Percentiles rank a stretch among this genome's conserved stretches.
Evolutionary conservation across 2,329 filamentous ascomycete genomes (phyloP).

Genomic region (Dryadomyces quercus-mongolicae): DNA sequence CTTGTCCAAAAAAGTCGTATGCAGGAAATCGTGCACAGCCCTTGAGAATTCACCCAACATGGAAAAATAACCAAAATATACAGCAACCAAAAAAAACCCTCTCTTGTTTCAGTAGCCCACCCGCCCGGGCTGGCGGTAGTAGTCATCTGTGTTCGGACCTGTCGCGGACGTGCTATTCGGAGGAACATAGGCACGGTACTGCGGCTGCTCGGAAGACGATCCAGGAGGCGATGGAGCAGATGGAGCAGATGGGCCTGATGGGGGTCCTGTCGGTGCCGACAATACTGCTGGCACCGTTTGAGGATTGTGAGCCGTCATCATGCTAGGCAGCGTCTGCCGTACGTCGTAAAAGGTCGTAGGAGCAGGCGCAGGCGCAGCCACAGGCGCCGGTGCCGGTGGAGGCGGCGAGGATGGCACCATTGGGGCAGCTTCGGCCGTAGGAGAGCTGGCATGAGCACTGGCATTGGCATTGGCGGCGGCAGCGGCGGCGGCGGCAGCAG

Average conservation of each 20-base stretch:
- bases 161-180: conserved; percentile 24
- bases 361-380: background rate
- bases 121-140: conserved; percentile 33
- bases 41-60: background rate
- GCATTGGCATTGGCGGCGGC: conserved; percentile 9
- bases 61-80: background rate
- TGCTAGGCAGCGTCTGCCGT: conserved; percentile 31
- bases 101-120: conserved; percentile 6
- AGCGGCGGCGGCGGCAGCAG: conserved; percentile 11
- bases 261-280: background rate
- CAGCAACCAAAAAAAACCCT: background rate
- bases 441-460: conserved; percentile 13
- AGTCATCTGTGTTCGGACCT: conserved; percentile 36
- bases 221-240: conserved; percentile 10
- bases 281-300: background rate
- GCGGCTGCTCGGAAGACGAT: conserved; percentile 22
- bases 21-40: background rate
- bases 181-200: conserved; percentile 51
- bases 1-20: background rate
- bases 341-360: conserved; percentile 24
- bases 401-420: conserved; percentile 19
- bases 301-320: background rate
- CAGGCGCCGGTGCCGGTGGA: conserved; percentile 23
- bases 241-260: background rate
- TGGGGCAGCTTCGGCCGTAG: conserved; percentile 16